Evolutionary conservation across 23 red algal genomes (phyloP).

Genomic region (Gracilaria domingensis): DNA sequence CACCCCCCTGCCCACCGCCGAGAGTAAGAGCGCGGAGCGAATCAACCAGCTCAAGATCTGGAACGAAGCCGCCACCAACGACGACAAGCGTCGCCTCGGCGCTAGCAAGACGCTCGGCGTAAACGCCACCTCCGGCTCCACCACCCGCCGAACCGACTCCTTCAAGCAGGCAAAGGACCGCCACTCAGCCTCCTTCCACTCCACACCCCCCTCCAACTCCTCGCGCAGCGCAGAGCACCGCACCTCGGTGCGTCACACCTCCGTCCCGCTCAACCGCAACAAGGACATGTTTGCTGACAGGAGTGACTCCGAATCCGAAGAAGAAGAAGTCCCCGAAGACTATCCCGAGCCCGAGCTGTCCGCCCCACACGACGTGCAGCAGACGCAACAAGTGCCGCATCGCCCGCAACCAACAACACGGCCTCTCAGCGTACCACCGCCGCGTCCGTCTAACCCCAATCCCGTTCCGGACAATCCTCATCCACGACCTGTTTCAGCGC

Average conservation of each 20-base stretch:
- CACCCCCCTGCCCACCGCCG: constrained; percentile 79
- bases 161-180: constrained; percentile 73
- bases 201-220: neutral
- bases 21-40: constrained; percentile 81
- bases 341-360: neutral
- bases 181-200: constrained; percentile 68
- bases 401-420: neutral
- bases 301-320: constrained; percentile 68
- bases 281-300: constrained; percentile 62
- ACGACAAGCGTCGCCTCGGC: constrained; percentile 72
- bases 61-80: constrained; percentile 84
- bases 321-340: constrained; percentile 29
- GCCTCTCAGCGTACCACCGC: constrained; percentile 16
- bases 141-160: constrained; percentile 74
- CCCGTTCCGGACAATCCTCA: constrained; percentile 18
- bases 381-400: neutral
- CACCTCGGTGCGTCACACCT: constrained; percentile 29
- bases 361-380: neutral
- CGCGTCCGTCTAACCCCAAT: constrained; percentile 14
- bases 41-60: constrained; percentile 88
- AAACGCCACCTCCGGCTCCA: constrained; percentile 23
- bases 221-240: neutral
- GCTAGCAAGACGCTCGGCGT: constrained; percentile 49
- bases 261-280: constrained; percentile 25
- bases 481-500: constrained; percentile 21